Base-by-base conservation (phyloP, 345 rosid genomes). In the Lepidium sativum region DNA sequence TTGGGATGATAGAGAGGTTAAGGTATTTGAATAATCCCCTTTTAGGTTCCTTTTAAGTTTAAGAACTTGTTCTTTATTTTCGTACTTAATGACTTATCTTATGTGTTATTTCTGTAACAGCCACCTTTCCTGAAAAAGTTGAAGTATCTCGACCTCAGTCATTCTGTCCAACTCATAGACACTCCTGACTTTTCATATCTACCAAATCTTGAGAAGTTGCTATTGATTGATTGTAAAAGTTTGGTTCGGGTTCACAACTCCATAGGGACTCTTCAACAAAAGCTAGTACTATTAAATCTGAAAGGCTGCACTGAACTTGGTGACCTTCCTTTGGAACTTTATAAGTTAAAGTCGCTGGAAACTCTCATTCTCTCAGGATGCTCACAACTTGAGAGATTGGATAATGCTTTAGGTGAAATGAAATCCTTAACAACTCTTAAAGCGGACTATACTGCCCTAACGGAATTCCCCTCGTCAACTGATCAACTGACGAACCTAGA, bases 291-390 rank as follows among this genome's bases (percentile, higher is more conserved):
- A 0, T 0, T 65, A 41, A 65, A 65, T 40, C 33, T 65, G n/a
- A 0, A 52, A 0, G 60, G 20, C 3, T 69, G 73, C 60, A 59
- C 9, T 8, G 0, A 69, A 45, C 67, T 69, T 32, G 4, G 1
- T 1, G 42, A 39, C 2, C 65, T 68, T 25, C 72, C 72, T 0
- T 12, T 2, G 41, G 60, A 60, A 41, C 37, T 60, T 1, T 51
- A 41, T 42, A 15, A 0, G 1, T 7, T 60, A 21, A 41, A 69
- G 45, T 59, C 45, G 2, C 44, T 60, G 27, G 37, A 69, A 49
- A 69, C 45, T 0, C 73, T 69, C 60, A 69, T 59, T 69, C 38
- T 69, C 1, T 69, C 73, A 33, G 54, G 45, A 6, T 69, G 73
- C 44, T 49, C n/a, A 7, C 0, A 59, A 33, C 37, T 68, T 33